These are phyloP conservation scores for Lyophyllum decastes DNA, from an alignment of 768 basidiomycete genomes.

Conservation along the genomic window DNA sequence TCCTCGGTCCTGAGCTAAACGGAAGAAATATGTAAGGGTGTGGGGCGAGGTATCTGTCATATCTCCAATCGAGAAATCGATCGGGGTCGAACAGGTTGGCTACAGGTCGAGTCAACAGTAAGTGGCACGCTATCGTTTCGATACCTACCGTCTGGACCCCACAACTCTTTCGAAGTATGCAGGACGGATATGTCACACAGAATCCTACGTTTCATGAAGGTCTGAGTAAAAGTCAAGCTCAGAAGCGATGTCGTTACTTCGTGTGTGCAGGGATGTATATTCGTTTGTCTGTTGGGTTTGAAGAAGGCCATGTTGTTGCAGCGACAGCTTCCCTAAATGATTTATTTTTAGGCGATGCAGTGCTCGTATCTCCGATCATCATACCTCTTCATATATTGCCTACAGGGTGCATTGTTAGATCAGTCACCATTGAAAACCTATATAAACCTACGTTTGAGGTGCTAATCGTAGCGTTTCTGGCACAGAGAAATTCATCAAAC, in stretches of 20 bases:
- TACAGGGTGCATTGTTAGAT: not conserved
- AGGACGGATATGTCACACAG: slow-evolving; percentile 16
- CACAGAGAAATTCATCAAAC: slow-evolving; percentile 19
- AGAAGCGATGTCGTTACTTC: not conserved
- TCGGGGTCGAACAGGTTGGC: slow-evolving; percentile 43
- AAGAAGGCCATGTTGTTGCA: slow-evolving; percentile 7
- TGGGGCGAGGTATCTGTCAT: slow-evolving; percentile 37
- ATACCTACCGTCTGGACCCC: slow-evolving; percentile 42
- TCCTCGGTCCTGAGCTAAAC: slow-evolving; percentile 11
- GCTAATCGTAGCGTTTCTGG: slow-evolving; percentile 34
- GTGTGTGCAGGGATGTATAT: slow-evolving; percentile 15
- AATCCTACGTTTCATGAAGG: not conserved
- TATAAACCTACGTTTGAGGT: slow-evolving; percentile 12
- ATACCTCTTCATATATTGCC: not conserved
- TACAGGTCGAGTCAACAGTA: not conserved
- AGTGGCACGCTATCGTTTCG: not conserved
- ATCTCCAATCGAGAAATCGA: slow-evolving; percentile 47
- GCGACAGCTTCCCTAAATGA: not conserved
- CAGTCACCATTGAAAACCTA: not conserved
- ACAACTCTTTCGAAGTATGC: slow-evolving; percentile 32
- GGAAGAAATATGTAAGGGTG: slow-evolving; percentile 40
- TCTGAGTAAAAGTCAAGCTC: not conserved
- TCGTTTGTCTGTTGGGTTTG: slow-evolving; percentile 5
- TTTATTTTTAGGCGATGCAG: not conserved
- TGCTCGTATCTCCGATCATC: not conserved